Evolutionary conservation across 345 rosid genomes (phyloP).

Genomic region (Stellera chamaejasme): DNA sequence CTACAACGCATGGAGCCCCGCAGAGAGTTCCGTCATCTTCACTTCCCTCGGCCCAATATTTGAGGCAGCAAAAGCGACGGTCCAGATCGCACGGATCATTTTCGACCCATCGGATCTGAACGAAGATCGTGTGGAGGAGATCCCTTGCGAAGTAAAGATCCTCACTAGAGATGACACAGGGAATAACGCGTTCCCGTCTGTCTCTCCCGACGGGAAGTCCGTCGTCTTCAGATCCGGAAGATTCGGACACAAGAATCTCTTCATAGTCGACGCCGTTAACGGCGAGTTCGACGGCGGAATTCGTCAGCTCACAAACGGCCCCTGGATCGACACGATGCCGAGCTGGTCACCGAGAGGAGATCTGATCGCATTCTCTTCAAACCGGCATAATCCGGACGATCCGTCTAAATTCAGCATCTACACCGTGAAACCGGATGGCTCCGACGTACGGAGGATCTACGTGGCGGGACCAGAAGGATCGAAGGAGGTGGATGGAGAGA

Average conservation of each 20-base stretch:
- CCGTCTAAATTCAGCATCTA: slow-evolving; percentile 41
- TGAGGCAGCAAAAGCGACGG: slow-evolving; percentile 32
- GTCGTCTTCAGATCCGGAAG: slow-evolving; percentile 80
- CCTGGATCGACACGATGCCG: slow-evolving; percentile 90
- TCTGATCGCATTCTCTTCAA: slow-evolving; percentile 91
- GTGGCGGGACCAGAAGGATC: slow-evolving; percentile 51
- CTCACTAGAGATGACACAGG: slow-evolving; percentile 65
- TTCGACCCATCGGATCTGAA: slow-evolving; percentile 36
- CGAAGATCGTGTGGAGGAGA: slow-evolving; percentile 28
- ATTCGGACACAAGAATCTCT: slow-evolving; percentile 64
- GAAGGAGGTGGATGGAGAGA: slow-evolving; percentile 50
- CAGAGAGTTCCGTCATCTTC: slow-evolving; percentile 59
- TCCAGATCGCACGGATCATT: slow-evolving; percentile 71
- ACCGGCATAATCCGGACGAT: slow-evolving; percentile 48
- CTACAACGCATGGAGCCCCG: slow-evolving; percentile 78
- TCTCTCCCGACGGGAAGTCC: slow-evolving; percentile 78
- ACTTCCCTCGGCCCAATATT: slow-evolving; percentile 79
- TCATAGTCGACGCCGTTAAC: slow-evolving; percentile 44
- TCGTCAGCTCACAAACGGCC: slow-evolving; percentile 58
- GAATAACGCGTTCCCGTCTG: slow-evolving; percentile 79
- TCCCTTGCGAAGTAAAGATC: slow-evolving; percentile 51
- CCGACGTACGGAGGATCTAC: slow-evolving; percentile 46
- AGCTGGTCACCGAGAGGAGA: slow-evolving; percentile 75
- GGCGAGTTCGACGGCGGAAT: slow-evolving; percentile 50
- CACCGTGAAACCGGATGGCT: slow-evolving; percentile 58